Percentiles rank a stretch among this genome's conserved stretches.
Conservation (phyloP, 129 eudicot genomes). For the Pulicaria dysenterica region DNA sequence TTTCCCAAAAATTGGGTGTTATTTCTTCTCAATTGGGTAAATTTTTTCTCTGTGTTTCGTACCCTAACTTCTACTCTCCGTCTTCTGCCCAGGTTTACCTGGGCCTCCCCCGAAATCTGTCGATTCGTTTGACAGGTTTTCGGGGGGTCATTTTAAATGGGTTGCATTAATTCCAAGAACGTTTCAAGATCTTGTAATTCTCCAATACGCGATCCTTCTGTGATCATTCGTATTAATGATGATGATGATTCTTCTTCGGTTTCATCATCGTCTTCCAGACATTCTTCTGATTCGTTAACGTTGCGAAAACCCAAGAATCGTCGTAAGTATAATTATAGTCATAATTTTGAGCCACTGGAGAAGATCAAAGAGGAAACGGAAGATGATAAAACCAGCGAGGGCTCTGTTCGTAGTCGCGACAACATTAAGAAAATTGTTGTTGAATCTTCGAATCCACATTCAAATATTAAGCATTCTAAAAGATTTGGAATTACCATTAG, state of each 20-base stretch:
- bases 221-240: background rate
- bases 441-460: constrained; percentile 7
- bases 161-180: constrained; percentile 68
- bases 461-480: constrained; percentile 19
- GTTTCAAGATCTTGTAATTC: background rate
- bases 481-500: constrained; percentile 31
- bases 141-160: constrained; percentile 56
- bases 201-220: constrained; percentile 9
- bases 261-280: too few species aligned
- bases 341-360: constrained; percentile 32
- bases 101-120: constrained; percentile 42
- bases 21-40: background rate
- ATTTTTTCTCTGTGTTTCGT: constrained; percentile 12
- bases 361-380: constrained; percentile 49
- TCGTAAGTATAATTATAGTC: background rate
- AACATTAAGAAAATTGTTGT: background rate
- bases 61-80: constrained; percentile 15
- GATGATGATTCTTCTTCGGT: background rate
- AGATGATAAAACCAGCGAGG: constrained; percentile 32
- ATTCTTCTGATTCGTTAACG: constrained; percentile 20
- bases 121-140: constrained; percentile 45
- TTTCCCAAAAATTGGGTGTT: background rate
- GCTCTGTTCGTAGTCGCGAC: background rate
- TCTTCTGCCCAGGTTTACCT: constrained; percentile 23
- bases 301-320: constrained; percentile 12